Percentiles rank a stretch among this genome's conserved stretches.
Conservation (phyloP, 768 basidiomycete genomes). For the Austroboletus eburneus region DNA sequence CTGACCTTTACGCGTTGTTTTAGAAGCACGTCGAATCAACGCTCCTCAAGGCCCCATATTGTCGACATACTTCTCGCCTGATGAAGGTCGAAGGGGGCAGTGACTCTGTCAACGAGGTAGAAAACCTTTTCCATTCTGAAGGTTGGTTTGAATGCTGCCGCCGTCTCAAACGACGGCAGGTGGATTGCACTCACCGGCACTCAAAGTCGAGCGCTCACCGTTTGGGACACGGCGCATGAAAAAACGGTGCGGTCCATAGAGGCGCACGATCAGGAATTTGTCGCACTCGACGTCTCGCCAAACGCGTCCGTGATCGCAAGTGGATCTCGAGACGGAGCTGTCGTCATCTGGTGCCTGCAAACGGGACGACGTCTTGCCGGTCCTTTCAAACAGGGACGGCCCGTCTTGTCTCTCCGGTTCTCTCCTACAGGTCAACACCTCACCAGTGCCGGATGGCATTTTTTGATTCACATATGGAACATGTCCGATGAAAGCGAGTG, state of each 20-base stretch:
- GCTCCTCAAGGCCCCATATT: slow-evolving; percentile 1
- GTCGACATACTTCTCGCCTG: slow-evolving; percentile 10
- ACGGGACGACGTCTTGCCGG: slow-evolving; percentile 12
- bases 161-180: slow-evolving; percentile 17
- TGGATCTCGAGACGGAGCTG: slow-evolving; percentile 18
- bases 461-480: slow-evolving; percentile 9
- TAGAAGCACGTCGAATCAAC: slow-evolving; percentile 4
- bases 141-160: not conserved
- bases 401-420: slow-evolving; percentile 16
- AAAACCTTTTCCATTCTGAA: not conserved
- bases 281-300: slow-evolving; percentile 18
- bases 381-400: slow-evolving; percentile 13
- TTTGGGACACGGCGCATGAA: slow-evolving; percentile 10
- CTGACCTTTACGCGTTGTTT: not conserved
- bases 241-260: slow-evolving; percentile 7
- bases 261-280: slow-evolving; percentile 13
- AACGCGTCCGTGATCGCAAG: slow-evolving; percentile 18
- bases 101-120: not conserved
- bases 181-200: slow-evolving; percentile 8
- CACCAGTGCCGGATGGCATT: slow-evolving; percentile 10
- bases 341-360: slow-evolving; percentile 20
- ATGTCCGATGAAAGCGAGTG: not conserved
- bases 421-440: slow-evolving; percentile 19
- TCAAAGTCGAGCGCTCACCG: slow-evolving; percentile 1
- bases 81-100: slow-evolving; percentile 2